Base-by-base conservation (phyloP, 306 rosid species). In the Phaseolus lunatus region DNA sequence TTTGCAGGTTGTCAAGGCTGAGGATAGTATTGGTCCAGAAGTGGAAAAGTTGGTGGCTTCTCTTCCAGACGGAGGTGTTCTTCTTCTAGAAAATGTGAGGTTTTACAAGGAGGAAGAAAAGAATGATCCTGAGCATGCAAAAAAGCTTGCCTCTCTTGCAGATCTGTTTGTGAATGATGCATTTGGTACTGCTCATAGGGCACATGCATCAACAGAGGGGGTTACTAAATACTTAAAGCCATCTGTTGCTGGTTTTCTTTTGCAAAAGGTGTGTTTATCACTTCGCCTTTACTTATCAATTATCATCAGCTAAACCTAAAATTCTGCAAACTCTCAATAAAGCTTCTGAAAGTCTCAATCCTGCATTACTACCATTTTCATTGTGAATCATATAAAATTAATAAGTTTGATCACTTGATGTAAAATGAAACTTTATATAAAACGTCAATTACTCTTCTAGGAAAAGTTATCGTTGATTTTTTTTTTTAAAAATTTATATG, bases 201-300 rank as follows among this genome's bases (percentile, higher is more conserved):
- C 99, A 69, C 99, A 96, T 78, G 99, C 99, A 72, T 96, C 99
- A 56, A 96, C 99, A 20, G 99, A 96, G 85, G 99, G 99, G 1
- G 99, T 96, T 86, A 92, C 99, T 70, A 96, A 96, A 77, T 96
- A 79, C 85, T 85, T 96, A 88, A 96, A 86, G 84, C 99, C 99
- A 75, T 96, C 99, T 48, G 99, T 96, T 27, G 94, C 99, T 39
- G 99, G 99, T 71, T 96, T 92, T 78, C 98, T 96, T 50, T 86
- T 96, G 88, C 99, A 96, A 84, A 96, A 96, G 98, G 99, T 92
- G 49, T 71, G 81, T 18, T 79, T 75, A 29, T 81, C 76, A 20
- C 35, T 47, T 59, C 39, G 22, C 59, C 47, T 13, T 31, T 18
- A 6, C 64, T 48, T 1, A 19, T 62, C 52, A 5, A 50, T 37